Conservation (phyloP, 2,329 filamentous ascomycete genomes). For the Nakataea oryzae region DNA sequence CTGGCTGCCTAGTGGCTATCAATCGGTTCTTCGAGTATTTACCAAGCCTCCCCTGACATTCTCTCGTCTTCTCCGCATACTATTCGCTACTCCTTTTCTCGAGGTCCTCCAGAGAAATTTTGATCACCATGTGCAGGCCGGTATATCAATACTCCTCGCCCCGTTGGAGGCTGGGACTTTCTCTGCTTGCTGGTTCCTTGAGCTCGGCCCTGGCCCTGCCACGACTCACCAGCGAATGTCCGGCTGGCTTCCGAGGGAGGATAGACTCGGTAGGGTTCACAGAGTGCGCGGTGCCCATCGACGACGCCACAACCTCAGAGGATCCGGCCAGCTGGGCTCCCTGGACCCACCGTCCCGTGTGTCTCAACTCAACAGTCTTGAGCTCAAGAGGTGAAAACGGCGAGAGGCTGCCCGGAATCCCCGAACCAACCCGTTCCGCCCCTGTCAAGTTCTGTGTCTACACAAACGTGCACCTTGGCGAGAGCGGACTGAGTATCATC, state of each 20-base stretch:
- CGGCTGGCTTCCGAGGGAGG: neutral
- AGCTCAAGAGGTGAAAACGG: neutral
- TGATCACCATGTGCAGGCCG: neutral
- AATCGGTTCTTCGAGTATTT: too few relatives aligned
- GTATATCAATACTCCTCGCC: neutral
- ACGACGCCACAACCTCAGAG: constrained; percentile 31
- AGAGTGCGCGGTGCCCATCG: constrained; percentile 34
- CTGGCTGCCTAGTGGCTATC: too few relatives aligned
- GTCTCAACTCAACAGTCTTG: constrained; percentile 7
- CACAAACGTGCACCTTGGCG: constrained; percentile 15
- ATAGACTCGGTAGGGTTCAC: constrained; percentile 1
- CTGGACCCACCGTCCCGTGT: constrained; percentile 17
- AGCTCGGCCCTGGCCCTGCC: neutral
- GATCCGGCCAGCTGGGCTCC: constrained; percentile 10
- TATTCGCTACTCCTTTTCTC: neutral
- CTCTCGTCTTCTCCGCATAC: too few relatives aligned
- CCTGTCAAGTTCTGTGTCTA: constrained; percentile 15
- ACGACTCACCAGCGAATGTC: neutral
- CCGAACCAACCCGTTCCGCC: neutral
- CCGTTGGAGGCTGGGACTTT: neutral
- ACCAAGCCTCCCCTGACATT: too few relatives aligned
- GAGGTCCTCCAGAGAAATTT: neutral
- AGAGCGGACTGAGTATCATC: constrained; percentile 22
- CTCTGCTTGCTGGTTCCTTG: neutral
- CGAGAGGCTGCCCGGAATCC: neutral